Percentiles rank a stretch among this genome's conserved stretches.
Evolutionary conservation across 2,329 filamentous ascomycete genomes (phyloP).

Genomic region (Xylariaceae sp.): DNA sequence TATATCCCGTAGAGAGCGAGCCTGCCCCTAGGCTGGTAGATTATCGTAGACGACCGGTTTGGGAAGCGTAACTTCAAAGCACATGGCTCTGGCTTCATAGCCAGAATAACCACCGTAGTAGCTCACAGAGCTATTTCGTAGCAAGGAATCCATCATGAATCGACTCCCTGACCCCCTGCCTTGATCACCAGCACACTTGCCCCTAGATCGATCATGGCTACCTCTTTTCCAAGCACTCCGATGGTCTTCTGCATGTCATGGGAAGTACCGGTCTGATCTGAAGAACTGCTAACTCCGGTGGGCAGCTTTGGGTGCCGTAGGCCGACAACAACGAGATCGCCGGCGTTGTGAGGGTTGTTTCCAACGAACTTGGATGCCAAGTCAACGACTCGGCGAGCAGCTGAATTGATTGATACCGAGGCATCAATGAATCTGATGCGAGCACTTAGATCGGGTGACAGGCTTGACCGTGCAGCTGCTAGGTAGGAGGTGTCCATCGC

Average conservation of each 20-base stretch:
- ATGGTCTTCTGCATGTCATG: slow-evolving; percentile 48
- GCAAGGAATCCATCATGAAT: slow-evolving; percentile 9
- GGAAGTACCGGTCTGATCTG: slow-evolving; percentile 23
- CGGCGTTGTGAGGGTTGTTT: slow-evolving; percentile 57
- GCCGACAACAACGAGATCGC: slow-evolving; percentile 66
- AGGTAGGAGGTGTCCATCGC: slow-evolving; percentile 35
- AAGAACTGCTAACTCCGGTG: slow-evolving; percentile 17
- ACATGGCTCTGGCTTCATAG: background rate
- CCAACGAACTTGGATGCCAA: slow-evolving; percentile 56
- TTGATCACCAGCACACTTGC: slow-evolving; percentile 68
- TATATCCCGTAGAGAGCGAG: too few relatives aligned
- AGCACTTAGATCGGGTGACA: slow-evolving; percentile 31
- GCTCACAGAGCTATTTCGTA: background rate
- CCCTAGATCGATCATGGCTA: slow-evolving; percentile 54
- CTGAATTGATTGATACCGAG: slow-evolving; percentile 36
- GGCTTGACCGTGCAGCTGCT: slow-evolving; percentile 31
- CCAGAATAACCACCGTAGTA: background rate
- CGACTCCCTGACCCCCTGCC: slow-evolving; percentile 38
- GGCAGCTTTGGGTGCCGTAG: slow-evolving; percentile 40
- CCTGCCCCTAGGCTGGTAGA: too few relatives aligned
- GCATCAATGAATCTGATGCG: slow-evolving; percentile 47
- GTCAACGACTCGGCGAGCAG: slow-evolving; percentile 44
- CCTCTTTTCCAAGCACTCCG: slow-evolving; percentile 54
- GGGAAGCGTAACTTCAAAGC: background rate
- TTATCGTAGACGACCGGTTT: background rate